Base-by-base conservation (phyloP, 305 asterid species). In the Solanum hybrid region DNA sequence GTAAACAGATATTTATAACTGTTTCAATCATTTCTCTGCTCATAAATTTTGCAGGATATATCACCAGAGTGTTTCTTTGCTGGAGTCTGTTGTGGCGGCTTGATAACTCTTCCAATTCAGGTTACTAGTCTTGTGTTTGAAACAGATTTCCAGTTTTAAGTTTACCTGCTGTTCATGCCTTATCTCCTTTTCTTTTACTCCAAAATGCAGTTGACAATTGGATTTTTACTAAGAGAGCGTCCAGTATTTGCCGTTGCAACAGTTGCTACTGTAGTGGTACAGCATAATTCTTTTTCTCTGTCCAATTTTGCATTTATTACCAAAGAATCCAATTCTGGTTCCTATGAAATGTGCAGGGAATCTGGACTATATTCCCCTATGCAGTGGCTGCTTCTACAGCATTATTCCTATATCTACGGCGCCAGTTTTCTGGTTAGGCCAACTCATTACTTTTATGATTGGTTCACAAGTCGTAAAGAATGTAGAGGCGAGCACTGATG, bases 61-160 rank as follows among this genome's bases (percentile, higher is more conserved):
- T 95, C 98, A 79, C 96, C 99, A 1, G 96, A 96, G 86, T 96
- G 93, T 91, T 97, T 97, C 95, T 96, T 97, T 93, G 95, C 96
- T 14, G 98, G 98, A 88, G 98, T 96, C 91, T 97, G 99, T 93
- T 96, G 96, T 32, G 99, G 99, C 86, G 99, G 98, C 90, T 92
- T 97, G 68, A 39, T 97, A n/a, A 97, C 98, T 88, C 95, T 97
- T 91, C 98, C 98, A 33, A 5, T 96, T 89, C 99, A 97, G 97
- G 99, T 96, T 79, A 89, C 79, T 79, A n/a, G 31, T 81, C 22
- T 78, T 77, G 82, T 89, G 29, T 79, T 73, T 65, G 77, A 75
- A 87, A 34, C 77, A 32, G 36, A 51, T 41, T 77, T 29, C 70
- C 70, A 91, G 29, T 87, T 24, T 15, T 33, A 39, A 65, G 68